phyloP scores from a whole-genome alignment of 2,329 filamentous ascomycete genomes.

The Botrytis deweyae region DNA sequence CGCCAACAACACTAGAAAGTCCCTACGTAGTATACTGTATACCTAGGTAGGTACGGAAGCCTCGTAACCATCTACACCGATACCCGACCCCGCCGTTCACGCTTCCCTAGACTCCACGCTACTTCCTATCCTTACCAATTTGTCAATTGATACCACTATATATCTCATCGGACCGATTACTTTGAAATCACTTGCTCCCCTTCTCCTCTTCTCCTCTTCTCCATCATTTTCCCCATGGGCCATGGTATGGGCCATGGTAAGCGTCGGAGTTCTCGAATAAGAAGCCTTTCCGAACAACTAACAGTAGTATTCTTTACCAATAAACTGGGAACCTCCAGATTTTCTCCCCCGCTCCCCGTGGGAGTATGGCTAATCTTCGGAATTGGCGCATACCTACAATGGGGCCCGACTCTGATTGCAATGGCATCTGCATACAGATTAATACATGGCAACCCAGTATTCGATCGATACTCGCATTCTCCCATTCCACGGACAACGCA shows the following conservation, averaged over 20 bases:
- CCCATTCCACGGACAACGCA: neutral
- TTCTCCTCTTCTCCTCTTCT: neutral
- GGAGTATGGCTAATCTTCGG: neutral
- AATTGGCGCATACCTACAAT: neutral
- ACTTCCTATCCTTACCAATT: neutral
- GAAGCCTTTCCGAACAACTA: neutral
- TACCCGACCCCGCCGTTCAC: neutral
- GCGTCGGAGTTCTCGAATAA: neutral
- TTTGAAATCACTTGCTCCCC: neutral
- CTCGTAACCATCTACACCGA: neutral
- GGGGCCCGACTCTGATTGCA: neutral
- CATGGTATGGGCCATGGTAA: neutral
- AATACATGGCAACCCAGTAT: neutral
- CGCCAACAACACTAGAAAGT: neutral
- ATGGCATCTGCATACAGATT: neutral
- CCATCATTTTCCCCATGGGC: neutral
- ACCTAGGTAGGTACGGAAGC: neutral
- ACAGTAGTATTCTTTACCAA: neutral
- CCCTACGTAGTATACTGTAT: neutral
- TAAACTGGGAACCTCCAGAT: neutral
- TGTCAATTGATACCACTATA: neutral
- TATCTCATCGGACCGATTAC: conserved; percentile 7
- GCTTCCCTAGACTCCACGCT: neutral
- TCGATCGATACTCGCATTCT: neutral
- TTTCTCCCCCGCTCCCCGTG: neutral